Percentiles rank a stretch among this genome's conserved stretches.
These are phyloP conservation scores for Diaporthe citri DNA, from an alignment of 2,329 filamentous ascomycete species.

Conservation along the genomic window DNA sequence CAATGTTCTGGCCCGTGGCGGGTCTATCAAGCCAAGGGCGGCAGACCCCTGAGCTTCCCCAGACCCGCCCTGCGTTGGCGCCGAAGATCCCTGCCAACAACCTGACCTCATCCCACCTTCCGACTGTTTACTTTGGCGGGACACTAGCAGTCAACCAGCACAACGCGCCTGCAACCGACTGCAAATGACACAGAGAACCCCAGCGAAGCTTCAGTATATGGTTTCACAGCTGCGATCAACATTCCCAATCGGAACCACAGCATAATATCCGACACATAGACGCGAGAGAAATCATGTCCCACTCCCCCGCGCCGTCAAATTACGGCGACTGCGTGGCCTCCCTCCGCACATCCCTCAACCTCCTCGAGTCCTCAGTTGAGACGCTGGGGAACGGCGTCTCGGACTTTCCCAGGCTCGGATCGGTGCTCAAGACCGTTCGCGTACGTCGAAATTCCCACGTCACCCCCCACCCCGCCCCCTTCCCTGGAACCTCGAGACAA, in stretches of 20 bases:
- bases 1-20: conserved; percentile 3
- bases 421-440: conserved; percentile 69
- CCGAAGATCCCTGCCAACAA: conserved; percentile 13
- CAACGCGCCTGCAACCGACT: background rate
- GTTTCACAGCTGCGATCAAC: too few relatives aligned
- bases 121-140: conserved; percentile 15
- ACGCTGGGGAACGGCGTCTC: conserved; percentile 68
- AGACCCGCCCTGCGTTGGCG: conserved; percentile 20
- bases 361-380: conserved; percentile 70
- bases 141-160: background rate
- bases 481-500: background rate
- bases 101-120: conserved; percentile 9
- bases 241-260: too few relatives aligned
- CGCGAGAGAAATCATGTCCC: conserved; percentile 18
- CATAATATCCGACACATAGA: too few relatives aligned
- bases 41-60: conserved; percentile 32
- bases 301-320: conserved; percentile 44
- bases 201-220: too few relatives aligned
- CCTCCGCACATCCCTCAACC: conserved; percentile 70
- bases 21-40: background rate
- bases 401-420: conserved; percentile 68
- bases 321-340: conserved; percentile 72
- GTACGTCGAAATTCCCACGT: conserved; percentile 54
- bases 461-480: background rate
- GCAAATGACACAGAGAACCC: background rate